Evolutionary conservation across 2,329 filamentous ascomycete genomes (phyloP).

Genomic region (Cercospora berteroae): DNA sequence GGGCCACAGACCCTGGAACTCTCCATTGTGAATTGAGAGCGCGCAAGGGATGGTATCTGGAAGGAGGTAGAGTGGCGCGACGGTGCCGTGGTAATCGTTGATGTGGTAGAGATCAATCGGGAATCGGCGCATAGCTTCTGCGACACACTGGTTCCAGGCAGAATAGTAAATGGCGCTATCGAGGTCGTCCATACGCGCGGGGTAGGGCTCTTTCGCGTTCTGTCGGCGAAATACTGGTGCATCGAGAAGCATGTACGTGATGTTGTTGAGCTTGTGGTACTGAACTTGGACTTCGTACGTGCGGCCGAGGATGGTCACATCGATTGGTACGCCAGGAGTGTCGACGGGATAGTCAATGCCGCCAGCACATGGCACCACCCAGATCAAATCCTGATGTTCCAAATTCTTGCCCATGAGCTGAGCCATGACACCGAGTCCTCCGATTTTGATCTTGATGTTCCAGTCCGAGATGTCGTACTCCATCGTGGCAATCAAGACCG

Average conservation of each 20-base stretch:
- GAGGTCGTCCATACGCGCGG: constrained; percentile 67
- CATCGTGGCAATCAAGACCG: constrained; percentile 67
- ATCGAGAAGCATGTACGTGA: constrained; percentile 67
- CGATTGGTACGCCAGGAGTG: constrained; percentile 59
- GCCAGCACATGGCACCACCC: constrained; percentile 54
- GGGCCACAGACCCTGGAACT: constrained; percentile 68
- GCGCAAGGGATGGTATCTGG: constrained; percentile 62
- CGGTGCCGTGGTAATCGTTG: constrained; percentile 64
- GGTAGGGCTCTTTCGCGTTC: constrained; percentile 62
- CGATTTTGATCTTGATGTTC: constrained; percentile 69
- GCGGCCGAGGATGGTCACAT: constrained; percentile 60
- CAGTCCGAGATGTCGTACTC: constrained; percentile 71
- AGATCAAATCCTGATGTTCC: constrained; percentile 63
- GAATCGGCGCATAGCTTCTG: constrained; percentile 61
- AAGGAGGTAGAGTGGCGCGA: constrained; percentile 64
- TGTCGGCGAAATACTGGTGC: constrained; percentile 66
- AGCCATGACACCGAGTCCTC: constrained; percentile 68
- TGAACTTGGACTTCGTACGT: constrained; percentile 62
- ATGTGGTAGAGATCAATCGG: constrained; percentile 64
- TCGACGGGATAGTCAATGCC: constrained; percentile 64
- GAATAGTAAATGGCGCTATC: constrained; percentile 68
- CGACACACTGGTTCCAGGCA: constrained; percentile 69
- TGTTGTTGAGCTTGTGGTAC: constrained; percentile 62
- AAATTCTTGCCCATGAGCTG: constrained; percentile 67
- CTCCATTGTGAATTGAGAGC: constrained; percentile 66